Percentiles rank a stretch among this genome's conserved stretches.
Evolutionary conservation across 148 eudicot genomes (phyloP).

Genomic region (Bassia scoparia): DNA sequence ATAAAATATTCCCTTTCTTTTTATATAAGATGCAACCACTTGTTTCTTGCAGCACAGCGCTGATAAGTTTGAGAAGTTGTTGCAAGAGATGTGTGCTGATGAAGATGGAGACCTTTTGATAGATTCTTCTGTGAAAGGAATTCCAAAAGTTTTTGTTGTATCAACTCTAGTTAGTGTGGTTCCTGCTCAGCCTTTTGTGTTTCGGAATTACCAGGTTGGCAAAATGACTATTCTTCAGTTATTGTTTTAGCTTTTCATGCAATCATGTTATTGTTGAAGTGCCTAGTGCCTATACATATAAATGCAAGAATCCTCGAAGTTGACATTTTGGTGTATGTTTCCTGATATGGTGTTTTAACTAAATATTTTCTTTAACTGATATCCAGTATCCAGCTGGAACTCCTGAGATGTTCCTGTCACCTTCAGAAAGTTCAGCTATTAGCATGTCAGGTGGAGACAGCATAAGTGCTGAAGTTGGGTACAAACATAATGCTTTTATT

Average conservation of each 20-base stretch:
- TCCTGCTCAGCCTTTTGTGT: constrained; percentile 95
- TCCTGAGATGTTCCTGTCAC: constrained; percentile 68
- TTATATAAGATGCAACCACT: constrained; percentile 21
- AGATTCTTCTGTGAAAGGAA: constrained; percentile 80
- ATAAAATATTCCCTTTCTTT: constrained; percentile 18
- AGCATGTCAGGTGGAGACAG: constrained; percentile 57
- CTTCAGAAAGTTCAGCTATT: constrained; percentile 62
- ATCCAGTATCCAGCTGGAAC: constrained; percentile 96
- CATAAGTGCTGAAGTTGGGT: constrained; percentile 61
- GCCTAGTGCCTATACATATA: no score
- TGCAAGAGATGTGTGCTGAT: constrained; percentile 95
- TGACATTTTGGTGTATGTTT: not conserved
- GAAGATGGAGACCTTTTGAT: constrained; percentile 94
- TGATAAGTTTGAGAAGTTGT: constrained; percentile 90
- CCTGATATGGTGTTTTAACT: not conserved
- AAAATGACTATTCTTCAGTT: not conserved
- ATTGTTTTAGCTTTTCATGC: not conserved
- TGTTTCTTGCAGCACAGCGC: constrained; percentile 95
- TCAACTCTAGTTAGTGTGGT: constrained; percentile 82
- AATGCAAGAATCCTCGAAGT: not conserved
- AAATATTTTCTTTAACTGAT: constrained; percentile 2
- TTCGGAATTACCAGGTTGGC: constrained; percentile 95
- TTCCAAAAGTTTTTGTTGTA: constrained; percentile 92
- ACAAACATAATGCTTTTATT: constrained; percentile 73
- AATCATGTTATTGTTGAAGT: not conserved